Base-by-base conservation (phyloP, 2,329 filamentous ascomycete genomes). In the Teratosphaeria zuluensis region DNA sequence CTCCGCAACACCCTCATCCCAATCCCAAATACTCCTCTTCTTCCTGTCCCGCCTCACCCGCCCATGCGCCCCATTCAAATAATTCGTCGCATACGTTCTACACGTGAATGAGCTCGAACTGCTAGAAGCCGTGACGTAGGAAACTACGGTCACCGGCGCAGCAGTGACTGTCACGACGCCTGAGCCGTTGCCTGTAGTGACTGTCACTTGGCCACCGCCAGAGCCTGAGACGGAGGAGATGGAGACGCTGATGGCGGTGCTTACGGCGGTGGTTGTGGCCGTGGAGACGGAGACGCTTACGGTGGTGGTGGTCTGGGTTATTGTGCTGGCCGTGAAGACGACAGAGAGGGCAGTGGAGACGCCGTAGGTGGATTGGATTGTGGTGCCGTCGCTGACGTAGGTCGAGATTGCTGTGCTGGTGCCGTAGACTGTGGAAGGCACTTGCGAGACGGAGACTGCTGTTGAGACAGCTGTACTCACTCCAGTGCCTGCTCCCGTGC, bases 281-380 rank as follows among this genome's bases (percentile, higher is more conserved):
- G 21, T 51, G 31, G 38, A 31, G 55, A 56, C 31, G 24, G 35
- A 51, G 19, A 56, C 9, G 38, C 38, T 51, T 21, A 56, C 38
- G 8, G 46, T 56, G 19, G 55, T 56, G 4, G 55, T 51, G 0
- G 67, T 68, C 8, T 68, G 61, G 0, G 68, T 70, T 24, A 55
- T 58, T 0, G 67, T 65, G 0, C 58, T 35, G n/a, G 59, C 65
- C 8, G 64, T 64, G 48, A 65, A 66, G 46, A 61, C 58, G 19
- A 69, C 57, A 21, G 59, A 62, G 48, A 68, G 53, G 7, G 58
- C 66, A 6, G 68, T 70, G 30, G 62, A 63, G 51, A 70, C 61
- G 16, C 65, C 67, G 59, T 67, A 67, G 33, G 66, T 66, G 3
- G 61, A 62, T 4, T 62, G 24, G 24, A 61, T 58, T 6, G 66